Evolutionary conservation across 169 alveolate species (phyloP).

Genomic region (Eimeria falciformis): DNA sequence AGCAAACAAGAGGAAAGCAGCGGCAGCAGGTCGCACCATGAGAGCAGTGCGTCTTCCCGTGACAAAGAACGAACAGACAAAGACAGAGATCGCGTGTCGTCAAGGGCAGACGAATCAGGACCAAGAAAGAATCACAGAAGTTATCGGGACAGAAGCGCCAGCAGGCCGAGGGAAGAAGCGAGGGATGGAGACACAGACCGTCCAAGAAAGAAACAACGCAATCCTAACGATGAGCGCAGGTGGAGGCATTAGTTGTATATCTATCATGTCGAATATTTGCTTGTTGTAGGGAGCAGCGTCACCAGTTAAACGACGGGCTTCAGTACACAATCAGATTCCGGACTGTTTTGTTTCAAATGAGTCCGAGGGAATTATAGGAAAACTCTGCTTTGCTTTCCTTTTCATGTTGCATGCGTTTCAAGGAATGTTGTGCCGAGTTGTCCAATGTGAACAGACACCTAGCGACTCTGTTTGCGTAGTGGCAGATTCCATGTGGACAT

Average conservation of each 20-base stretch:
- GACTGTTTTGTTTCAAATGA: too few species aligned
- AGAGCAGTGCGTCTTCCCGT: neutral
- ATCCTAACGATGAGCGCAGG: neutral
- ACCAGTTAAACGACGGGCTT: too few species aligned
- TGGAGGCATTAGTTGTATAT: too few species aligned
- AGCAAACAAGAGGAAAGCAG: slow-evolving; percentile 18
- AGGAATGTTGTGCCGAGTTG: too few species aligned
- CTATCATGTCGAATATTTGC: too few species aligned
- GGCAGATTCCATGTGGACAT: too few species aligned
- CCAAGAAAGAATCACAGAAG: neutral
- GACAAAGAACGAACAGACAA: slow-evolving; percentile 9
- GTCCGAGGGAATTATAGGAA: too few species aligned
- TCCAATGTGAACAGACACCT: too few species aligned
- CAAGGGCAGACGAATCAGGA: neutral
- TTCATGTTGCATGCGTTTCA: too few species aligned
- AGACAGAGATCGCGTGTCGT: neutral
- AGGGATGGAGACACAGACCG: slow-evolving; percentile 10
- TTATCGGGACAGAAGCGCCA: neutral
- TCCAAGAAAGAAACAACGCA: neutral
- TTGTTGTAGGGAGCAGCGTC: neutral
- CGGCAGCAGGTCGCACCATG: slow-evolving; percentile 45
- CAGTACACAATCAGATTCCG: too few species aligned
- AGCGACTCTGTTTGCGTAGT: too few species aligned
- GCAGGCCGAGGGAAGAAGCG: neutral
- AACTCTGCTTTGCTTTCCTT: too few species aligned